Percentiles rank a stretch among this genome's conserved stretches.
These are phyloP conservation scores for Sindora glabra DNA, from an alignment of 306 rosid species.

Conservation along the genomic window DNA sequence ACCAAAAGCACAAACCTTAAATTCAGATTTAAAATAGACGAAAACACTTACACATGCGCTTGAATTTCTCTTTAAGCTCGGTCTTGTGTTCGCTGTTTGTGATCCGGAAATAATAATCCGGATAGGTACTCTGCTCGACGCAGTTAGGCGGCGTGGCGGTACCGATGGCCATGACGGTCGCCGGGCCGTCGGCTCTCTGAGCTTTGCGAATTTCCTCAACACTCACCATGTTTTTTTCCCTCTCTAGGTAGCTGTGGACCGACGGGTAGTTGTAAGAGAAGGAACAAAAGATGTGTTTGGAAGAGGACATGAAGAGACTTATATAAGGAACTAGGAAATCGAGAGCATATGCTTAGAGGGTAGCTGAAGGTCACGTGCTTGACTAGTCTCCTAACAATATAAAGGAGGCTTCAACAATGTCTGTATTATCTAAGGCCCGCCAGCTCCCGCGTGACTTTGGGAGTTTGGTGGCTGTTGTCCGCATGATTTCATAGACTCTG, in stretches of 20 bases:
- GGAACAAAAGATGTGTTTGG: not conserved
- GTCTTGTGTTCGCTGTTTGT: conserved; percentile 41
- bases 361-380: conserved; percentile 32
- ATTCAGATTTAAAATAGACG: no score
- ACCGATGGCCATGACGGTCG: conserved; percentile 45
- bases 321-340: not conserved
- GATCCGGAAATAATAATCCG: conserved; percentile 48
- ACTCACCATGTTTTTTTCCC: conserved; percentile 30
- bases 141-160: conserved; percentile 45
- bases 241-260: no score
- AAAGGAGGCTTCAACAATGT: no score
- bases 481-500: no score
- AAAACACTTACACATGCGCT: conserved; percentile 49
- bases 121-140: conserved; percentile 36
- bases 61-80: conserved; percentile 44
- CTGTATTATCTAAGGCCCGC: no score
- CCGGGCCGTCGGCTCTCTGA: conserved; percentile 52
- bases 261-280: no score
- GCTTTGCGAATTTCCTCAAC: conserved; percentile 44
- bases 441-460: not conserved
- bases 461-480: not conserved
- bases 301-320: not conserved
- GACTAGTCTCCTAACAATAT: not conserved
- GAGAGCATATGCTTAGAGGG: not conserved
- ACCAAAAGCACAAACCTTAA: no score